Evolutionary conservation across 192 early-diverging fungal species (phyloP).

Genomic region (Neocallimastix lanati): DNA sequence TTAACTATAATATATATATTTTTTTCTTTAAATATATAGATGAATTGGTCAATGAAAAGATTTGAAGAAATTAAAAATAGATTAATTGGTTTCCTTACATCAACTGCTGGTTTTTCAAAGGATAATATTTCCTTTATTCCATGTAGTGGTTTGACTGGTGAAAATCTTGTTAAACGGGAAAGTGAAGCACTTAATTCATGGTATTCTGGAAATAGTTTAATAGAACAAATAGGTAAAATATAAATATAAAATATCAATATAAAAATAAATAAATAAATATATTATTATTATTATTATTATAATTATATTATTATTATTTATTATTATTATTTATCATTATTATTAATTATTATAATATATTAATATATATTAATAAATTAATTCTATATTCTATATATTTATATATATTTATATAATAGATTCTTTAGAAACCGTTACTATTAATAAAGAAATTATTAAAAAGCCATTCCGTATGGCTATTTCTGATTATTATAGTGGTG

Average conservation of each 20-base stretch:
- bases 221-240: constrained; percentile 45
- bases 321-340: not conserved
- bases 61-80: constrained; percentile 49
- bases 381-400: too few relatives aligned
- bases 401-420: too few relatives aligned
- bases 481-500: constrained; percentile 66
- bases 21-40: constrained; percentile 14
- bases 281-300: not conserved
- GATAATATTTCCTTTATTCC: constrained; percentile 68
- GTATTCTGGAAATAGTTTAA: constrained; percentile 65
- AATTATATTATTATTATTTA: not conserved
- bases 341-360: not conserved
- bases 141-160: constrained; percentile 74
- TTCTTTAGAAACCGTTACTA: constrained; percentile 49
- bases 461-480: constrained; percentile 72
- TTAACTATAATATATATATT: too few relatives aligned
- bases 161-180: constrained; percentile 49
- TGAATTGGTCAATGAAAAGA: constrained; percentile 62
- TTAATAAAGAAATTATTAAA: constrained; percentile 55
- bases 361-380: too few relatives aligned
- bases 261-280: too few relatives aligned
- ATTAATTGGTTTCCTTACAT: constrained; percentile 51
- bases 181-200: constrained; percentile 29
- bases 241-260: not conserved
- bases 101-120: constrained; percentile 58